Evolutionary conservation across 148 eudicot genomes (phyloP).

Genomic region (Chenopodium formosanum): DNA sequence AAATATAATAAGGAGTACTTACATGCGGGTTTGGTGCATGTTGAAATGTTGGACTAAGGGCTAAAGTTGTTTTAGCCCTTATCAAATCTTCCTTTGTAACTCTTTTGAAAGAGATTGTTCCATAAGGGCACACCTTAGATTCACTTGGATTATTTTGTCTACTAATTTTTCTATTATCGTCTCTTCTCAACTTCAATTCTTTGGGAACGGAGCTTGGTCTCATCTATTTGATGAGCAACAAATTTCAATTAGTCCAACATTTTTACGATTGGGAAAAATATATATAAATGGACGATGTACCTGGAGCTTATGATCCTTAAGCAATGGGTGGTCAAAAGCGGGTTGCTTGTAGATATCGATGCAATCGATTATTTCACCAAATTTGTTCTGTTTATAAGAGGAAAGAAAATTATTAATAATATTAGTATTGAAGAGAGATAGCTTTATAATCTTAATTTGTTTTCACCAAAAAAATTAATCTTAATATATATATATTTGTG

Average conservation of each 20-base stretch:
- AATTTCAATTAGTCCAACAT: background rate
- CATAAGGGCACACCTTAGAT: conserved; percentile 6
- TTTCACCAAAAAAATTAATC: too few relatives aligned
- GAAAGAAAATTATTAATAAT: background rate
- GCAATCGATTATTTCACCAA: conserved; percentile 26
- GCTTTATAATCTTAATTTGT: too few relatives aligned
- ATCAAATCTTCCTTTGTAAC: conserved; percentile 15
- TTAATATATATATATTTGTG: too few relatives aligned
- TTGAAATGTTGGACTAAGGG: background rate
- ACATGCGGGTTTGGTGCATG: background rate
- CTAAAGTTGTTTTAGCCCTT: conserved; percentile 1
- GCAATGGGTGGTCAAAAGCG: conserved; percentile 31
- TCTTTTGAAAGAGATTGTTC: conserved; percentile 24
- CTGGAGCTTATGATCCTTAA: conserved; percentile 30
- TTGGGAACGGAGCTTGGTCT: conserved; percentile 19
- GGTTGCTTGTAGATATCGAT: conserved; percentile 30
- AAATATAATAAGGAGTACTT: background rate
- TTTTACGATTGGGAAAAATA: background rate
- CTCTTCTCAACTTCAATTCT: background rate
- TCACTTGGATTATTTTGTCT: background rate
- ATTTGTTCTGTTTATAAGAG: background rate
- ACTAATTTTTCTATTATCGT: background rate
- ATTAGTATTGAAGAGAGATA: too few relatives aligned
- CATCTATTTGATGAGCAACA: conserved; percentile 4
- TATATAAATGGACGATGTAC: background rate